Percentiles rank a stretch among this genome's conserved stretches.
Conservation (phyloP, 768 basidiomycete genomes). For the Xanthoconium stramineum region DNA sequence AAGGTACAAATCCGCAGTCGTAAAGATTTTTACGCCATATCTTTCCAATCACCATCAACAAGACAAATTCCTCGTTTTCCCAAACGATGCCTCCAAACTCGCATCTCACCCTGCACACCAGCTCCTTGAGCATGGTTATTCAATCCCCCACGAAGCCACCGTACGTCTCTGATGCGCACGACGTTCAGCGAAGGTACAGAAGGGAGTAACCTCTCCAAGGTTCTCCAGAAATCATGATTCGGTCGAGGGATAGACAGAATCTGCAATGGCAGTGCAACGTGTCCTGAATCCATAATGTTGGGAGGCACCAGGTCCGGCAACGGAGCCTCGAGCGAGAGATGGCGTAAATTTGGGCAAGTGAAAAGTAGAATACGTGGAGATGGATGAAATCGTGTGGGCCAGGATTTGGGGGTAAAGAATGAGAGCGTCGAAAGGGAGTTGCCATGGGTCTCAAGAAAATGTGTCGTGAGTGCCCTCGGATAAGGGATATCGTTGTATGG, state of each 20-base stretch:
- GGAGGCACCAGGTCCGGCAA: constrained; percentile 49
- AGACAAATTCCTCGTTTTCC: constrained; percentile 55
- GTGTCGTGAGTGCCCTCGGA: constrained; percentile 53
- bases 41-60: constrained; percentile 72
- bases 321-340: constrained; percentile 70
- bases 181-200: constrained; percentile 53
- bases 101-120: constrained; percentile 80
- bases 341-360: constrained; percentile 54
- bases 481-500: constrained; percentile 69
- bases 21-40: constrained; percentile 26
- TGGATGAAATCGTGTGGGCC: constrained; percentile 58
- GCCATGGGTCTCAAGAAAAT: constrained; percentile 62
- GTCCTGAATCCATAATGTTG: constrained; percentile 22
- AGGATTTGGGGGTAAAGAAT: constrained; percentile 66
- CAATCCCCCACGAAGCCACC: constrained; percentile 71
- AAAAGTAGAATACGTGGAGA: constrained; percentile 48
- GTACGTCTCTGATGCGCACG: constrained; percentile 63
- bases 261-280: constrained; percentile 41
- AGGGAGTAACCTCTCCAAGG: constrained; percentile 54
- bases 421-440: constrained; percentile 54
- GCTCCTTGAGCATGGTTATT: constrained; percentile 62
- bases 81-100: constrained; percentile 66
- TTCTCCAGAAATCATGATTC: constrained; percentile 50
- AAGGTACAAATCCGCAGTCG: constrained; percentile 12
- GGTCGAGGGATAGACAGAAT: constrained; percentile 80